Percentiles rank a stretch among this genome's conserved stretches.
These are phyloP conservation scores for Penicillium sp. DNA, from an alignment of 2,329 filamentous ascomycete genomes.

Conservation along the genomic window DNA sequence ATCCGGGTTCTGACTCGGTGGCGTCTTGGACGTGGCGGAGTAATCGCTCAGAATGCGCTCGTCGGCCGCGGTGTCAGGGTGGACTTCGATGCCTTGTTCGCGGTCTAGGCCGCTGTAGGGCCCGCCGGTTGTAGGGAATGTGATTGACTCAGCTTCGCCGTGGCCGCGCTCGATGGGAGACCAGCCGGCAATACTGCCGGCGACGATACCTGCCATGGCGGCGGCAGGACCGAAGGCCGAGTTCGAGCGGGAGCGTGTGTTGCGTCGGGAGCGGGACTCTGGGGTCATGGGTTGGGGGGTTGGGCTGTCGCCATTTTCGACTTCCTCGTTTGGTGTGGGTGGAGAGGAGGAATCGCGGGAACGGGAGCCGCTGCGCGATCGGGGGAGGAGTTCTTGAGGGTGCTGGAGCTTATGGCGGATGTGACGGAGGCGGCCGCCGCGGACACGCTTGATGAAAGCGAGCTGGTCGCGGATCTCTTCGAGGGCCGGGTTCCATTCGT, in stretches of 20 bases:
- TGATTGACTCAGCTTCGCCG: slow-evolving; percentile 26
- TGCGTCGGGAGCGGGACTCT: slow-evolving; percentile 51
- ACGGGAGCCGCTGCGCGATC: slow-evolving; percentile 46
- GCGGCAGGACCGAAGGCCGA: slow-evolving; percentile 60
- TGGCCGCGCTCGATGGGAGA: slow-evolving; percentile 57
- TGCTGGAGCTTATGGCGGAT: slow-evolving; percentile 64
- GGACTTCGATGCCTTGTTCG: slow-evolving; percentile 49
- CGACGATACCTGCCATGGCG: slow-evolving; percentile 67
- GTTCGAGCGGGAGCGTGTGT: slow-evolving; percentile 61
- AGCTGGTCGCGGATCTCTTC: slow-evolving; percentile 66
- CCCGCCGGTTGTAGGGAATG: slow-evolving; percentile 37
- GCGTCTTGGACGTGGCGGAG: slow-evolving; percentile 35
- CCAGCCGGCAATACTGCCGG: slow-evolving; percentile 67
- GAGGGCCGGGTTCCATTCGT: slow-evolving; percentile 62
- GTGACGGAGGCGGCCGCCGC: slow-evolving; percentile 62
- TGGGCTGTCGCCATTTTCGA: slow-evolving; percentile 42
- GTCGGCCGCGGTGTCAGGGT: slow-evolving; percentile 48
- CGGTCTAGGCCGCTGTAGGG: slow-evolving; percentile 42
- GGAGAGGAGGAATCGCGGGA: slow-evolving; percentile 51
- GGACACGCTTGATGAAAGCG: slow-evolving; percentile 63
- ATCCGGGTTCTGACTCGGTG: slow-evolving; percentile 51
- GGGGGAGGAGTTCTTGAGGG: slow-evolving; percentile 50
- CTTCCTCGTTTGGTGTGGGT: slow-evolving; percentile 58
- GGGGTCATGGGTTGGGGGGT: slow-evolving; percentile 54
- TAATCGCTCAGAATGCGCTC: slow-evolving; percentile 48